A percentile compares a stretch with the other conserved stretches of the same genome.
Conservation (phyloP, 768 basidiomycete genomes). For the Erythrobasidium yunnanense region DNA sequence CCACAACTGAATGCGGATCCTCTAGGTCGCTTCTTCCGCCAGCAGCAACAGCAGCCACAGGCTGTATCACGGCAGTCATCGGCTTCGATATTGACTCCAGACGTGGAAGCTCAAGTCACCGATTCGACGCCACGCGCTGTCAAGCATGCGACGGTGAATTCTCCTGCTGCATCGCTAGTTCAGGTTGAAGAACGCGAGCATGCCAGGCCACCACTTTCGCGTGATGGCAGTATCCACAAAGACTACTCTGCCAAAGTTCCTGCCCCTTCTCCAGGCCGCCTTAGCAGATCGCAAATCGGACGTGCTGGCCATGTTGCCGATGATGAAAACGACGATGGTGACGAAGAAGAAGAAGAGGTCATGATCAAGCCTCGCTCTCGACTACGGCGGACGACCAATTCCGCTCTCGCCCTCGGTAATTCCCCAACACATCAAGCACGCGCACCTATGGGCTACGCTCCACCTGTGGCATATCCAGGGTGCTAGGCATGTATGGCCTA, state of each 20-base stretch:
- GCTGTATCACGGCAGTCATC: neutral
- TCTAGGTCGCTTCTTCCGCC: constrained; percentile 9
- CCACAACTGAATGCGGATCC: constrained; percentile 3
- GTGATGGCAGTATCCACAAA: constrained; percentile 3
- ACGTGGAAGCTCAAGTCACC: no score
- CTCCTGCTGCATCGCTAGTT: no score
- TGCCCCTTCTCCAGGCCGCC: constrained; percentile 16
- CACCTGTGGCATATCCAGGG: neutral
- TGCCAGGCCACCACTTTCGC: neutral
- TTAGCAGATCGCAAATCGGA: neutral
- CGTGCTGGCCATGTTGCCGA: constrained; percentile 19
- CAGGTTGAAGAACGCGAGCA: no score
- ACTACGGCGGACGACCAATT: constrained; percentile 1
- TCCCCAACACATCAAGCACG: no score
- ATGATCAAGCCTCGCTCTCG: constrained; percentile 20
- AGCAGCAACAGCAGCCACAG: neutral
- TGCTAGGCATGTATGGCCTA: no score
- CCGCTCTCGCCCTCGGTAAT: neutral
- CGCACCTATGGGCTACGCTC: neutral
- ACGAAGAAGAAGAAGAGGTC: constrained; percentile 25
- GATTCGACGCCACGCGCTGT: no score
- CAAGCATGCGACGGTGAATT: no score
- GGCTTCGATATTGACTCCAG: neutral
- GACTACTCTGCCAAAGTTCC: neutral
- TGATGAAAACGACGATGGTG: constrained; percentile 22